Base-by-base conservation (phyloP, 768 basidiomycete genomes). In the Leccinum variicolor region DNA sequence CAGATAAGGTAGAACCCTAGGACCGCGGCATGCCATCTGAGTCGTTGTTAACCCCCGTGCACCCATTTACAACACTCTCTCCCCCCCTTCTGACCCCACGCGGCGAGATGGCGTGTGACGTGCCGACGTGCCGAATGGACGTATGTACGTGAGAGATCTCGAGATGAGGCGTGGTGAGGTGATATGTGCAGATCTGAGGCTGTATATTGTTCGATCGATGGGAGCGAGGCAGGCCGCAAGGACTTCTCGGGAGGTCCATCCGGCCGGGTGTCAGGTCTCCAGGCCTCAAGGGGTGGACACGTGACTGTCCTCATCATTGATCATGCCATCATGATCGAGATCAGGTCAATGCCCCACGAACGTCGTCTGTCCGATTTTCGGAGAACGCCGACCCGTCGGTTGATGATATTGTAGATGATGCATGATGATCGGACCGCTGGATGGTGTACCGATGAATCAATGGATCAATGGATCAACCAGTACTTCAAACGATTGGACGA, bases 1-100 rank as follows among this genome's bases (percentile, higher is more conserved):
- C 15, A 25, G 39, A 56, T 36, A 54, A 60, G 28, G 54, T n/a
- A 19, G 36, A 25, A 49, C 43, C 54, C 60, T 62, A 39, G 29
- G 15, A 36, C 50, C 50, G n/a, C 34, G 41, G 21, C 19, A 7
- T 23, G 21, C 8, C 43, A 19, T 13, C 39, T 17, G 17, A 1
- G 3, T 39, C n/a, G 39, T 41, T 19, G 41, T 19, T 21, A 19
- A n/a, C 17, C 39, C 39, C n/a, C 39, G 8, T 41, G n/a, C 9
- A 41, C 39, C 39, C 39, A 41, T n/a, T 41, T 9, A n/a, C 36
- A 39, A 41, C n/a, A n/a, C 10, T 41, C n/a, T 5, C 39, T 8
- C 14, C 17, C 36, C 36, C n/a, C n/a, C 39, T n/a, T n/a, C 39
- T 39, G 39, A n/a, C n/a, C 39, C n/a, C 39, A 39, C 36, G 36